Percentiles rank a stretch among this genome's conserved stretches.
Conservation (phyloP, 768 basidiomycete genomes). For the Boletales sp. region DNA sequence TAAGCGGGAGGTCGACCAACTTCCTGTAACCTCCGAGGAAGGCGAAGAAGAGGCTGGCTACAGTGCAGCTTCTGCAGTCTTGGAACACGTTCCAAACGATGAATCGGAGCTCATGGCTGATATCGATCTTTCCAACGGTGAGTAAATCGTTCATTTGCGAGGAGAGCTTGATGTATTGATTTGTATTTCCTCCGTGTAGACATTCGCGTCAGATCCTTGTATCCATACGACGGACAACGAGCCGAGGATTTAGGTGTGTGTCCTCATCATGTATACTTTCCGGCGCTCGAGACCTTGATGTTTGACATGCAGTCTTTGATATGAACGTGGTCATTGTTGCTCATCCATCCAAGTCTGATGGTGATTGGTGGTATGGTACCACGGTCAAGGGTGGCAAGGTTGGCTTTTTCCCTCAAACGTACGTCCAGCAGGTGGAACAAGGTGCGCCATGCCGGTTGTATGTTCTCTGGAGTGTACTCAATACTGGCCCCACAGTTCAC, state of each 20-base stretch:
- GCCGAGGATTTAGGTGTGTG: conserved; percentile 82
- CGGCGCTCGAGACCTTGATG: conserved; percentile 1
- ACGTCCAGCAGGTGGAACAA: conserved; percentile 68
- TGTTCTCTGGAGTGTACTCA: not conserved
- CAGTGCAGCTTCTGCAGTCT: conserved; percentile 47
- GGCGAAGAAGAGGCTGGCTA: conserved; percentile 48
- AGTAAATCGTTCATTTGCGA: conserved; percentile 3
- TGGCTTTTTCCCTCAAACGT: conserved; percentile 90
- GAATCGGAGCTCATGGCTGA: conserved; percentile 60
- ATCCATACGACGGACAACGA: conserved; percentile 81
- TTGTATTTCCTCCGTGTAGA: conserved; percentile 39
- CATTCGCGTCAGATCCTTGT: conserved; percentile 74
- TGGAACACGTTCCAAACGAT: conserved; percentile 40
- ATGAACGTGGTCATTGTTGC: conserved; percentile 76
- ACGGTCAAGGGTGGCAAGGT: conserved; percentile 57
- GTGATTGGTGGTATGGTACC: conserved; percentile 94
- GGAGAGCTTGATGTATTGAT: conserved; percentile 1
- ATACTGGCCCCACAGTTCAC: conserved; percentile 37
- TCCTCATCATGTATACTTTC: not conserved
- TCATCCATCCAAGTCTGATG: conserved; percentile 79
- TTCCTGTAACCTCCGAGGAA: conserved; percentile 58
- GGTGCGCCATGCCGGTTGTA: conserved; percentile 35
- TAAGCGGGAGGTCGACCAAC: conserved; percentile 37
- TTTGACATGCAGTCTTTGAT: conserved; percentile 56
- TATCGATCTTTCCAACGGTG: conserved; percentile 66